Base-by-base conservation (phyloP, 2,329 filamentous ascomycete species). In the Ophiostoma triangulosporum region DNA sequence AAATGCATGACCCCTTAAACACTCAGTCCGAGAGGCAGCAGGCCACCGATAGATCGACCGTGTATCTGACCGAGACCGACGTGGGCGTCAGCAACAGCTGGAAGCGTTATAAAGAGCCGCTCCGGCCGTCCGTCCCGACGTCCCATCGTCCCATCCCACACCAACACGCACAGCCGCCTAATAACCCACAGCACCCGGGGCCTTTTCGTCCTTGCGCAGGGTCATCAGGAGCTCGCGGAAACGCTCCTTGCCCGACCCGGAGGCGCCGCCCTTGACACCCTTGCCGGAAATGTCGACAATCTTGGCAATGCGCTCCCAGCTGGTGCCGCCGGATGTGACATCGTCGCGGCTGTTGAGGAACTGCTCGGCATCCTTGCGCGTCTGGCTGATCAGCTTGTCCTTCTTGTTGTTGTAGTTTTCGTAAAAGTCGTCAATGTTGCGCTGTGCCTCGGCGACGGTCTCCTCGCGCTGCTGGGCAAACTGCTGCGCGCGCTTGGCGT, bases 371-470 rank as follows among this genome's bases (percentile, higher is more conserved):
- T 98, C 93, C 68, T 86, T 85, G 63, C 84, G 81, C 54, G 91
- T 93, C 73, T 95, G 88, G 22, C 84, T 76, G 61, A 96, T 84
- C 56, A 80, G 81, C 78, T 97, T 97, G 68, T 98, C 93, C 68
- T 93, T 91, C 74, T 96, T 95, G 69, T 85, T 83, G 74, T 97
- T 97, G 76, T 98, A 98, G 71, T 95, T 96, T 66, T 96, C 90
- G 75, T 98, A 98, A 72, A 97, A 98, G 68, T 96, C 93, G 67
- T 98, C 93, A 59, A 98, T 95, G 68, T 94, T 93, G 66, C 90
- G 80, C 65, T 89, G 88, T 11, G 93, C 93, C 62, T 93, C 88
- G 67, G 88, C 82, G 65, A 96, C 73, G 1, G 89, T 96, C 67
- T 91, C 83, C 58, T 81, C 79, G 67, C 93, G 93, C 71, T 90